Evolutionary conservation across 129 eudicot species (phyloP).

Genomic region (Arctium minus): DNA sequence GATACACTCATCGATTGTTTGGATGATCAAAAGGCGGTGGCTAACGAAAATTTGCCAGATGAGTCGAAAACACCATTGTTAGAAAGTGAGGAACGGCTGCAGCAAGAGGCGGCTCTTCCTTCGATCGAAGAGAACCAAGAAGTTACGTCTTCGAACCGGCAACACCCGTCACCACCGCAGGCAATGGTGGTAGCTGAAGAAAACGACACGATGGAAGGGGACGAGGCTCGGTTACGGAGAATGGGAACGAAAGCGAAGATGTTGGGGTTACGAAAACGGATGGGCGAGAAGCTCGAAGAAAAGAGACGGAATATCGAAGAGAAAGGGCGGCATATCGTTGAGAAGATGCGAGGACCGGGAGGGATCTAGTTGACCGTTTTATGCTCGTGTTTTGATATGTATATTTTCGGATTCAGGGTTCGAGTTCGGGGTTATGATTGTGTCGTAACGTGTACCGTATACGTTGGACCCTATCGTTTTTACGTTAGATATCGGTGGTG

Average conservation of each 20-base stretch:
- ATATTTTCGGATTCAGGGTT: neutral
- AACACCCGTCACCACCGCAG: slow-evolving; percentile 25
- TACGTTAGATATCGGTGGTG: neutral
- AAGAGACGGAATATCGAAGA: slow-evolving; percentile 68
- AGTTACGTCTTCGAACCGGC: slow-evolving; percentile 11
- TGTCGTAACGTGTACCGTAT: neutral
- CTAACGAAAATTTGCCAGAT: slow-evolving; percentile 6
- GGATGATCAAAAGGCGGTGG: slow-evolving; percentile 13
- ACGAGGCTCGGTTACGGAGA: slow-evolving; percentile 45
- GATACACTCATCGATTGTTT: slow-evolving; percentile 21
- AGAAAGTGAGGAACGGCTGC: slow-evolving; percentile 23
- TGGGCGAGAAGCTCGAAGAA: slow-evolving; percentile 87
- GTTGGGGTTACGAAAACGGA: slow-evolving; percentile 72
- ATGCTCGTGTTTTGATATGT: neutral
- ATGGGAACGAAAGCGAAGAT: slow-evolving; percentile 67
- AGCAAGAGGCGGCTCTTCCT: neutral
- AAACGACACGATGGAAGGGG: slow-evolving; percentile 32
- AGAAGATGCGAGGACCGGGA: slow-evolving; percentile 61
- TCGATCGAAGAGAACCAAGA: slow-evolving; percentile 35
- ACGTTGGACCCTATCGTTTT: neutral
- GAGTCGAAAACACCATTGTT: slow-evolving; percentile 47
- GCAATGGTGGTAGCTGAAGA: slow-evolving; percentile 29
- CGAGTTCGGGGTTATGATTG: neutral
- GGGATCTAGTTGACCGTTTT: neutral
- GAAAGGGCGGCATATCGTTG: slow-evolving; percentile 70